These are phyloP conservation scores for Hypoxylon lienhwacheense DNA, from an alignment of 495 filamentous ascomycete species.

Conservation along the genomic window DNA sequence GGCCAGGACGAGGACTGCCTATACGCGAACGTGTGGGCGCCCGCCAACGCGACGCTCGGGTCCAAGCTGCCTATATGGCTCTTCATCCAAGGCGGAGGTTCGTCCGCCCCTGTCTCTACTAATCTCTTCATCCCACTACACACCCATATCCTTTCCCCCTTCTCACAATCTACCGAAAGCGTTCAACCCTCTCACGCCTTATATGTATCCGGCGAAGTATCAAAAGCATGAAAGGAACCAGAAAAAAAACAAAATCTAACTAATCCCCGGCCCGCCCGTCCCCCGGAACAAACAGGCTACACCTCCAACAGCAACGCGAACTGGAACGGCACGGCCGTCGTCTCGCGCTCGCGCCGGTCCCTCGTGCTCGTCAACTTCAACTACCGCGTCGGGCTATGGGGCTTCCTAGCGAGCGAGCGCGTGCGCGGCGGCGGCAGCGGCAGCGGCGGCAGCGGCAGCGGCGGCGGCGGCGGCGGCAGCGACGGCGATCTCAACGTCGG, in stretches of 20 bases:
- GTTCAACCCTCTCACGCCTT: background rate
- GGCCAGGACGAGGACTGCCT: conserved; percentile 71
- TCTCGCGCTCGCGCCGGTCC: conserved; percentile 58
- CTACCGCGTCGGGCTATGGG: conserved; percentile 71
- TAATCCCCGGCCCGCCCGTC: too few species aligned
- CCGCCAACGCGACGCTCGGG: conserved; percentile 50
- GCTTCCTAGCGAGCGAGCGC: conserved; percentile 68
- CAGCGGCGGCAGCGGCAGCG: conserved; percentile 59
- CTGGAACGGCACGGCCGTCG: conserved; percentile 64
- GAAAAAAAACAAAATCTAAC: too few species aligned
- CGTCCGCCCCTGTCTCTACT: conserved; percentile 5
- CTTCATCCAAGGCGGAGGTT: conserved; percentile 74
- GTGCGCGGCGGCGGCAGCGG: conserved; percentile 46
- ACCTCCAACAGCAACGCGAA: conserved; percentile 64
- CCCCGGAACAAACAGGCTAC: conserved; percentile 56
- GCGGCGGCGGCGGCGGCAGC: conserved; percentile 52
- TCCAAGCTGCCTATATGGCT: conserved; percentile 68
- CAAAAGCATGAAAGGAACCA: too few species aligned
- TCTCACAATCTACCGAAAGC: background rate
- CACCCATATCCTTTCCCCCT: background rate
- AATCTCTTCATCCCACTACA: background rate
- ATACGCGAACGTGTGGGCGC: conserved; percentile 73
- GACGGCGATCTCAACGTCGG: conserved; percentile 65
- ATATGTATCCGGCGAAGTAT: too few species aligned
- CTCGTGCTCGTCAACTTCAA: conserved; percentile 78